phyloP scores from a whole-genome alignment of 257 asterid species.

The Oldenlandia corymbosa region DNA sequence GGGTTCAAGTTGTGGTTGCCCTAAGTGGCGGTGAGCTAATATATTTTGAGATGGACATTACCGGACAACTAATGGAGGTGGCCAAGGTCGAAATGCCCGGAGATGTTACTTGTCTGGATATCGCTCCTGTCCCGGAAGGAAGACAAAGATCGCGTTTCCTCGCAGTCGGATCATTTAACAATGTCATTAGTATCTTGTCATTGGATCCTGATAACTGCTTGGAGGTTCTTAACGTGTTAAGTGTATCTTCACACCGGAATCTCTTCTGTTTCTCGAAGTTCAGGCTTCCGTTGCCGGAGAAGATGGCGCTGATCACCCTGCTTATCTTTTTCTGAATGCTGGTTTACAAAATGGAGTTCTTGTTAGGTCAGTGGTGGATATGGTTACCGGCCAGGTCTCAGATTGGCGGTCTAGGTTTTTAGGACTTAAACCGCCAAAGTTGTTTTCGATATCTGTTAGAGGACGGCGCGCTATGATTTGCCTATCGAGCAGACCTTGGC shows the following conservation, averaged over 20 bases:
- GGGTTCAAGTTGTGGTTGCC: conserved; percentile 98
- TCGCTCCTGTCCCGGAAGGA: conserved; percentile 99
- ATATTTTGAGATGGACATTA: conserved; percentile 95
- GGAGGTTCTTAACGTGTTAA: conserved; percentile 90
- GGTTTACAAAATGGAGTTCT: conserved; percentile 90
- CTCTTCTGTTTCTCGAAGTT: conserved; percentile 94
- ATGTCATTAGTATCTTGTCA: conserved; percentile 82
- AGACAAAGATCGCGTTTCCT: conserved; percentile 95
- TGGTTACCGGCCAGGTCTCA: conserved; percentile 96
- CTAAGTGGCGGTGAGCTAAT: conserved; percentile 96
- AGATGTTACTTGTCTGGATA: conserved; percentile 96
- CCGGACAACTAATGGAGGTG: conserved; percentile 97
- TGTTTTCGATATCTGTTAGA: conserved; percentile 77
- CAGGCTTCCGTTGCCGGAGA: conserved; percentile 99
- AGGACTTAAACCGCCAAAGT: conserved; percentile 93
- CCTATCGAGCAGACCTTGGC: conserved; percentile 99
- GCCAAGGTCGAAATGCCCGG: conserved; percentile 99
- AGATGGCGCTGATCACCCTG: conserved; percentile 99
- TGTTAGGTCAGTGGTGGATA: conserved; percentile 95
- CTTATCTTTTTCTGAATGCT: conserved; percentile 89
- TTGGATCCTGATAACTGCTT: conserved; percentile 96
- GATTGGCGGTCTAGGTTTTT: conserved; percentile 96
- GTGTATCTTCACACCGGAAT: conserved; percentile 98
- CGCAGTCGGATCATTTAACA: conserved; percentile 98
- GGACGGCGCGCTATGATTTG: conserved; percentile 96